phyloP scores from a whole-genome alignment of 768 basidiomycete species.

The Chiua virens region DNA sequence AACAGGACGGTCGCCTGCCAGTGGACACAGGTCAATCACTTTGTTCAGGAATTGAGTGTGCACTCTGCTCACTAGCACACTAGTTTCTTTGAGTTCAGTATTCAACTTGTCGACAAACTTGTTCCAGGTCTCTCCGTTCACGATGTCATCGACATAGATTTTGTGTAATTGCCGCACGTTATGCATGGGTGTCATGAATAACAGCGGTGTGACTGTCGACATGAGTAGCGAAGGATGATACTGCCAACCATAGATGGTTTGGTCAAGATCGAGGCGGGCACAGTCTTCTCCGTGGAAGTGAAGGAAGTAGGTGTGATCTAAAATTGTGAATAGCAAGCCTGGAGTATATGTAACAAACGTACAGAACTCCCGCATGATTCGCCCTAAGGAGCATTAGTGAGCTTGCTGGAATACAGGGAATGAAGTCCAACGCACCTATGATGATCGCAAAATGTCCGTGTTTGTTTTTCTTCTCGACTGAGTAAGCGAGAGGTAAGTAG shows the following conservation, averaged over 20 bases:
- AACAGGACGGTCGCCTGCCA: constrained; percentile 62
- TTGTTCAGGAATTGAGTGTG: background rate
- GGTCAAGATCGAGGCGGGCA: constrained; percentile 39
- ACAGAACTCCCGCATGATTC: constrained; percentile 33
- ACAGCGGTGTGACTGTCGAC: constrained; percentile 37
- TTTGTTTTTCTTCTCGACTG: constrained; percentile 12
- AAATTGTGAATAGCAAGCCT: background rate
- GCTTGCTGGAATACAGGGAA: background rate
- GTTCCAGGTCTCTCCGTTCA: constrained; percentile 43
- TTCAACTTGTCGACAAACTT: constrained; percentile 44
- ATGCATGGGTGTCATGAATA: constrained; percentile 51
- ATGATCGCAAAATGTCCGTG: constrained; percentile 20
- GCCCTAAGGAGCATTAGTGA: constrained; percentile 20
- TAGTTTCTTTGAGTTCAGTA: constrained; percentile 52
- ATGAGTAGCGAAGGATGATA: constrained; percentile 39
- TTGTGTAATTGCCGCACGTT: constrained; percentile 46
- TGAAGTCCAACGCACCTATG: constrained; percentile 15
- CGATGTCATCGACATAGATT: constrained; percentile 51
- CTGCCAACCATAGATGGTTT: constrained; percentile 30
- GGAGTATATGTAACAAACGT: background rate
- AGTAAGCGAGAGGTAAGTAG: background rate
- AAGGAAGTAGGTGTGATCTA: constrained; percentile 36
- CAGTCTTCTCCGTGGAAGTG: constrained; percentile 45
- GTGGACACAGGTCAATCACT: background rate
- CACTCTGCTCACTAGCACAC: constrained; percentile 45